A percentile compares a stretch with the other conserved stretches of the same genome.
Conservation (phyloP, 2,329 filamentous ascomycete genomes). For the Ceratocystis eucalypticola region DNA sequence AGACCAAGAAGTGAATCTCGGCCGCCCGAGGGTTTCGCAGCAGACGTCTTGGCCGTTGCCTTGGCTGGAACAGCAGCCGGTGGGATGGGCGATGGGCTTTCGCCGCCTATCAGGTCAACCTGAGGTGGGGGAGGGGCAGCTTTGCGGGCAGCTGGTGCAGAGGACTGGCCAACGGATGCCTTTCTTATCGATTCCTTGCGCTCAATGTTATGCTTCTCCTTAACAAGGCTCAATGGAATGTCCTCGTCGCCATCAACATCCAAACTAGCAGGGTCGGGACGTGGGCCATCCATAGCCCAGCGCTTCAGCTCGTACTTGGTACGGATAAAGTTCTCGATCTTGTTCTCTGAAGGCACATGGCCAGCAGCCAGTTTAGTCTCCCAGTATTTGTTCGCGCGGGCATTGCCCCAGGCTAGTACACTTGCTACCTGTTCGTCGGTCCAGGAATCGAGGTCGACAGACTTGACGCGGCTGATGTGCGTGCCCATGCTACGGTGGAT, state of each 20-base stretch:
- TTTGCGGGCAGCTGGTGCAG: conserved; percentile 24
- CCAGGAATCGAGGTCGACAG: conserved; percentile 94
- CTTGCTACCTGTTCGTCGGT: conserved; percentile 95
- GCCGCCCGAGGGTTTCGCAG: conserved; percentile 54
- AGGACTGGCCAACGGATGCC: conserved; percentile 37
- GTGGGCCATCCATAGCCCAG: conserved; percentile 97
- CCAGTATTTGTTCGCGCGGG: conserved; percentile 97
- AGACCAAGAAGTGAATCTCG: conserved; percentile 84
- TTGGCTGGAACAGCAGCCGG: conserved; percentile 32
- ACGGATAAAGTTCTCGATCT: conserved; percentile 99
- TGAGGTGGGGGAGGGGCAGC: conserved; percentile 26
- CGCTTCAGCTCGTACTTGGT: conserved; percentile 98
- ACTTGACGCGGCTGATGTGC: conserved; percentile 96
- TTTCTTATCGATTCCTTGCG: conserved; percentile 48
- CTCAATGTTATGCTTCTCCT: conserved; percentile 52
- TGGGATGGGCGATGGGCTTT: conserved; percentile 49
- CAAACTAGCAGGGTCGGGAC: conserved; percentile 81
- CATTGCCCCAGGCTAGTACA: conserved; percentile 89
- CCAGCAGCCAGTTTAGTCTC: conserved; percentile 84
- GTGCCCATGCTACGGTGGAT: conserved; percentile 98
- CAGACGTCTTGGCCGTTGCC: conserved; percentile 34
- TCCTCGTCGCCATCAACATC: conserved; percentile 72
- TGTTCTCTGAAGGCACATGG: conserved; percentile 86
- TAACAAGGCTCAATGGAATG: conserved; percentile 48
- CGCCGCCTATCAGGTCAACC: conserved; percentile 72